These are phyloP conservation scores for Psidium friedrichsthalianum DNA, from an alignment of 345 rosid species.

Conservation along the genomic window DNA sequence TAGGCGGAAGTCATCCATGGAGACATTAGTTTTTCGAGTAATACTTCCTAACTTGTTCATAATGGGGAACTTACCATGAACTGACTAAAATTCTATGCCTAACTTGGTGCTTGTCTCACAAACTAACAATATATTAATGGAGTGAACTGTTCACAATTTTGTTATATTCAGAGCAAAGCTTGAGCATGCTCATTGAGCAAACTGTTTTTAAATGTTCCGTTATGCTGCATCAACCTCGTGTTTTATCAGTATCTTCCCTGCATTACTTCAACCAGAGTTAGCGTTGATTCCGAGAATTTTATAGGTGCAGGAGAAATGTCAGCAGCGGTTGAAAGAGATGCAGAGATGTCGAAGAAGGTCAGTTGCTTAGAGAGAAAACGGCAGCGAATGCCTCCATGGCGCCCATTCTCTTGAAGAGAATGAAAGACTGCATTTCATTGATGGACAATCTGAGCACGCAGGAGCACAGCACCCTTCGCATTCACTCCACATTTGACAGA, in stretches of 20 bases:
- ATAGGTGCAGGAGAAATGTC: not conserved
- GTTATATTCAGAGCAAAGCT: not conserved
- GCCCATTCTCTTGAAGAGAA: slow-evolving; percentile 2
- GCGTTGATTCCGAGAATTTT: not conserved
- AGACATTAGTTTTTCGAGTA: not conserved
- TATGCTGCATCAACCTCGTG: not conserved
- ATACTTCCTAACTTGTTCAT: not conserved
- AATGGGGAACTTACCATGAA: not conserved
- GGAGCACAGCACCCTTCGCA: not conserved
- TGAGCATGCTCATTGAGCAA: not conserved
- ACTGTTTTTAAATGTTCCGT: not conserved
- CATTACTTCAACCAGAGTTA: not conserved
- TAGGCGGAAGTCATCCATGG: not conserved
- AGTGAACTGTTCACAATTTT: not conserved
- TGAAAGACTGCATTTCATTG: not conserved
- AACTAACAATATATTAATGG: not conserved
- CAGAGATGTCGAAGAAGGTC: not conserved
- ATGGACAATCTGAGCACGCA: not conserved
- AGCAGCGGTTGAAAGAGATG: not conserved
- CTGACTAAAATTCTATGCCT: not conserved
- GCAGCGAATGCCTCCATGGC: not conserved
- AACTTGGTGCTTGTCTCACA: not conserved
- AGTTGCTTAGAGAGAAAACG: slow-evolving; percentile 1
- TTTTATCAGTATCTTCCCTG: not conserved
- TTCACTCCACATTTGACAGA: not conserved